phyloP scores from a whole-genome alignment of 768 basidiomycete genomes.

The Sarcomyxa edulis region DNA sequence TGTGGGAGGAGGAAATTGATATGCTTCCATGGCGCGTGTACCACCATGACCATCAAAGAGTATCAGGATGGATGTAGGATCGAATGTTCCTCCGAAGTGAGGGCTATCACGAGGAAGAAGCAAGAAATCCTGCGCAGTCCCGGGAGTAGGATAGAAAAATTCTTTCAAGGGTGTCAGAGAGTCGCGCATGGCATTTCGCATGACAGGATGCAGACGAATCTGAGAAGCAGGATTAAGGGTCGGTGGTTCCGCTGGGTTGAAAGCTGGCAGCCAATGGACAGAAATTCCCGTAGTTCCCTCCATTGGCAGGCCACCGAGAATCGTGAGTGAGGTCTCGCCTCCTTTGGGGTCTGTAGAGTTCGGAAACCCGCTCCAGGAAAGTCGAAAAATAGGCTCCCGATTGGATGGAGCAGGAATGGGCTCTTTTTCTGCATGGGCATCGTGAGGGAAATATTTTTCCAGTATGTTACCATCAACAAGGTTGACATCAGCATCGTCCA shows the following conservation, averaged over 20 bases:
- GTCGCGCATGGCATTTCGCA: slow-evolving; percentile 59
- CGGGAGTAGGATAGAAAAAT: slow-evolving; percentile 53
- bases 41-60: slow-evolving; percentile 46
- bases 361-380: slow-evolving; percentile 78
- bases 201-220: slow-evolving; percentile 34
- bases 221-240: slow-evolving; percentile 23
- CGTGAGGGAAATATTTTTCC: slow-evolving; percentile 30
- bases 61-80: slow-evolving; percentile 65
- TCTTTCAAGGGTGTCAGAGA: slow-evolving; percentile 45
- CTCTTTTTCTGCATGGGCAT: slow-evolving; percentile 5
- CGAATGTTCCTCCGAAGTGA: slow-evolving; percentile 61
- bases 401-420: slow-evolving; percentile 13
- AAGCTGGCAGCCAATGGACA: slow-evolving; percentile 62
- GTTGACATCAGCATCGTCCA: slow-evolving; percentile 51
- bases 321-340: slow-evolving; percentile 66
- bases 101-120: slow-evolving; percentile 68
- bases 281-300: slow-evolving; percentile 58
- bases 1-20: slow-evolving; percentile 65
- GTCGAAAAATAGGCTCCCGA: slow-evolving; percentile 80
- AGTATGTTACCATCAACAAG: slow-evolving; percentile 43
- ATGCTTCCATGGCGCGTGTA: slow-evolving; percentile 52
- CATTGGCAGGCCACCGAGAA: slow-evolving; percentile 70
- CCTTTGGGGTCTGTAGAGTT: slow-evolving; percentile 60
- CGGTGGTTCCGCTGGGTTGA: slow-evolving; percentile 48
- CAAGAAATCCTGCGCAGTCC: slow-evolving; percentile 72